phyloP scores from a whole-genome alignment of 441 rosid species.

The Pelargonium myrrhifolium region DNA sequence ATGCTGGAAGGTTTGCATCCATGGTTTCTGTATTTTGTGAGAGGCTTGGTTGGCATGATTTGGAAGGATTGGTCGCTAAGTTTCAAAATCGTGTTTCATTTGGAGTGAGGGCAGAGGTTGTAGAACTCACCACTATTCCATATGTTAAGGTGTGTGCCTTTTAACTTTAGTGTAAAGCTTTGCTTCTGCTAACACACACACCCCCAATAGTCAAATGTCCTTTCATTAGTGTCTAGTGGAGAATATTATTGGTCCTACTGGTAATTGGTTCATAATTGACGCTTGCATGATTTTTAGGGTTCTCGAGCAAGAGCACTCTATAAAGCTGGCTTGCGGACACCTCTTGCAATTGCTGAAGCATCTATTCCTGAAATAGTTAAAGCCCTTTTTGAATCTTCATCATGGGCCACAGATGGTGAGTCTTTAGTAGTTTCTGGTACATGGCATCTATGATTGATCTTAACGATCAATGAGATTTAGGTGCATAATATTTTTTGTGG shows the following conservation, averaged over 20 bases:
- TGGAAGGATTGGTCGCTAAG: slow-evolving; percentile 87
- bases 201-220: neutral
- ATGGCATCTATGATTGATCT: neutral
- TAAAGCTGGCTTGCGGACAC: slow-evolving; percentile 89
- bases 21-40: slow-evolving; percentile 96
- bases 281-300: slow-evolving; percentile 46
- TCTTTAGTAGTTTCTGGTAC: slow-evolving; percentile 15
- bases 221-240: slow-evolving; percentile 8
- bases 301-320: slow-evolving; percentile 96
- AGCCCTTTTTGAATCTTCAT: slow-evolving; percentile 88
- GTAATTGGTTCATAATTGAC: slow-evolving; percentile 7
- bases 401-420: slow-evolving; percentile 82
- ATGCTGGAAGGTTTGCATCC: slow-evolving; percentile 96
- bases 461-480: neutral
- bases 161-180: slow-evolving; percentile 17
- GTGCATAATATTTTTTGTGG: neutral
- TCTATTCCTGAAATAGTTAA: slow-evolving; percentile 74
- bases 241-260: neutral
- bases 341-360: slow-evolving; percentile 93
- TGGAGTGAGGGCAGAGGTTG: slow-evolving; percentile 99
- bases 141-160: slow-evolving; percentile 66
- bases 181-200: neutral
- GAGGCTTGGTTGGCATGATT: slow-evolving; percentile 97
- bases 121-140: slow-evolving; percentile 91
- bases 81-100: slow-evolving; percentile 97